Evolutionary conservation across 2,329 filamentous ascomycete species (phyloP).

Genomic region (Podosphaera aphanis): DNA sequence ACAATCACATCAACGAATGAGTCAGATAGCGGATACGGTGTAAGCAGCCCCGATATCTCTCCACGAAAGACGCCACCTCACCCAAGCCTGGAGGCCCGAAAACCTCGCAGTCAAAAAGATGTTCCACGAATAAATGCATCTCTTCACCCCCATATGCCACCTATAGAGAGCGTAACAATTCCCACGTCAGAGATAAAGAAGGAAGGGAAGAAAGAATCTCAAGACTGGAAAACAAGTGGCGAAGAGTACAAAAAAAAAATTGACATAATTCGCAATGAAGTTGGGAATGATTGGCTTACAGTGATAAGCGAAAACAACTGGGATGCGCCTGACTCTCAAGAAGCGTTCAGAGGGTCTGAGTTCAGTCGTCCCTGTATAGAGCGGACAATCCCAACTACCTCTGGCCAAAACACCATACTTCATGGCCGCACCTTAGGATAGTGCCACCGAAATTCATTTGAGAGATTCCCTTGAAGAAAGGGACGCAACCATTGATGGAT

Average conservation of each 20-base stretch:
- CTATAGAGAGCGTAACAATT: constrained; percentile 11
- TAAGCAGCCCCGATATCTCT: constrained; percentile 13
- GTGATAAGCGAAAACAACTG: constrained; percentile 59
- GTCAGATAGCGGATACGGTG: constrained; percentile 12
- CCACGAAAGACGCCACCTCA: constrained; percentile 13
- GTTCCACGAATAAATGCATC: constrained; percentile 13
- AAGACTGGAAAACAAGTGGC: constrained; percentile 43
- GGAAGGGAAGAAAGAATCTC: constrained; percentile 13
- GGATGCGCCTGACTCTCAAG: constrained; percentile 19
- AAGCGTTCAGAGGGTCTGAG: constrained; percentile 11
- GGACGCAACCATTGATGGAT: too few species aligned
- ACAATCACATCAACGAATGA: constrained; percentile 3
- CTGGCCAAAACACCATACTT: not conserved
- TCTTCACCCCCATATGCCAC: constrained; percentile 11
- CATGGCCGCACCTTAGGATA: too few species aligned
- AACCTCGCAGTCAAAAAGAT: constrained; percentile 9
- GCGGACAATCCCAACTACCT: not conserved
- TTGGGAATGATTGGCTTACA: constrained; percentile 71
- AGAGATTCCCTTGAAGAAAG: too few species aligned
- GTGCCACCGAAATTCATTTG: too few species aligned
- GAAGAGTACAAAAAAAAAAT: constrained; percentile 75
- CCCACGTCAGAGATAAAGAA: constrained; percentile 9
- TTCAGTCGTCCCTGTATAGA: constrained; percentile 6
- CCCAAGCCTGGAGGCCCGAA: constrained; percentile 11
- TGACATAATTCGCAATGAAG: constrained; percentile 60